Conservation (phyloP, 495 filamentous ascomycete genomes). For the Penicillium pancosmium region DNA sequence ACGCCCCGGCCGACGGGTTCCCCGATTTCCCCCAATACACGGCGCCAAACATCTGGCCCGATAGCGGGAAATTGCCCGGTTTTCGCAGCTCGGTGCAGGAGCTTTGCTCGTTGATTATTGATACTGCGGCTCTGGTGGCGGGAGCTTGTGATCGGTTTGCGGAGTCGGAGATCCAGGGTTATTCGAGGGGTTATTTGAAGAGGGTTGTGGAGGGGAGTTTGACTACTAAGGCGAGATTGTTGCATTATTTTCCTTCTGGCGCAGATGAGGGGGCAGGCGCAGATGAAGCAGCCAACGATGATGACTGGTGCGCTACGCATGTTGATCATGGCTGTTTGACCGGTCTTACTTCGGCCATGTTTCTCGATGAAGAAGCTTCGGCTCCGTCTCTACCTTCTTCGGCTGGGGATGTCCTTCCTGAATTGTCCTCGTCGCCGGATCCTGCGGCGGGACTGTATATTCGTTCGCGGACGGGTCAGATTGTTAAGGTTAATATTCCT, state of each 20-base stretch:
- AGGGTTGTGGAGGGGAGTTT: constrained; percentile 80
- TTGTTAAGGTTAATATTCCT: constrained; percentile 87
- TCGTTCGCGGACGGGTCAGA: constrained; percentile 73
- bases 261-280: constrained; percentile 12
- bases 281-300: constrained; percentile 53
- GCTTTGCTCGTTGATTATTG: constrained; percentile 83
- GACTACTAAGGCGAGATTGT: constrained; percentile 86
- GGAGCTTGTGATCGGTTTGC: constrained; percentile 86
- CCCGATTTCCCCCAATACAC: constrained; percentile 67
- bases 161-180: constrained; percentile 70
- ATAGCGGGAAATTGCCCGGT: constrained; percentile 62
- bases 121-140: constrained; percentile 85
- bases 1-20: constrained; percentile 60
- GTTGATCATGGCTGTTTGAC: constrained; percentile 92
- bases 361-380: constrained; percentile 75
- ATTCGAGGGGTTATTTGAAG: constrained; percentile 79
- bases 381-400: constrained; percentile 35
- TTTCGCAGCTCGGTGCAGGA: constrained; percentile 73
- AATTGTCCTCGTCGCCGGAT: constrained; percentile 75
- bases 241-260: constrained; percentile 79
- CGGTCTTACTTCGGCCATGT: constrained; percentile 94
- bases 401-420: constrained; percentile 53
- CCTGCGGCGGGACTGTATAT: constrained; percentile 88
- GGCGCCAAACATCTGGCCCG: constrained; percentile 83
- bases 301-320: constrained; percentile 97